These are phyloP conservation scores for Cornus controversa DNA, from an alignment of 148 eudicot species.

Conservation along the genomic window DNA sequence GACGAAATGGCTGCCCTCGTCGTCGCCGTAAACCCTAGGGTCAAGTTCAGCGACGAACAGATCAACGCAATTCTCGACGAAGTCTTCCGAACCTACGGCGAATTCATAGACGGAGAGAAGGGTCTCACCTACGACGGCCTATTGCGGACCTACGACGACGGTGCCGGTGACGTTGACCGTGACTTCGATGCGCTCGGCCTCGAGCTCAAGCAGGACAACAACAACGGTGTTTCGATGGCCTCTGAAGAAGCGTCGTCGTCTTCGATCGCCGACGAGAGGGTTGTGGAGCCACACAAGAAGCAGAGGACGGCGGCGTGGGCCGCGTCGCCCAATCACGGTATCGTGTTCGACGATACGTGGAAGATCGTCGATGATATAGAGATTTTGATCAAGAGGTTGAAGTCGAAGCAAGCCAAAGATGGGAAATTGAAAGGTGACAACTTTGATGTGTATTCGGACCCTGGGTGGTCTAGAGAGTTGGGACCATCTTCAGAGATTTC, in stretches of 20 bases:
- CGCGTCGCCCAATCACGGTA: slow-evolving; percentile 81
- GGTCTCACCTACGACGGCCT: slow-evolving; percentile 86
- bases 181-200: slow-evolving; percentile 85
- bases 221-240: not conserved
- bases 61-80: slow-evolving; percentile 91
- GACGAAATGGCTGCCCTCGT: slow-evolving; percentile 91
- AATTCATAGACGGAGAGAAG: slow-evolving; percentile 67
- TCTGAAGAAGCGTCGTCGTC: slow-evolving; percentile 45
- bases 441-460: slow-evolving; percentile 67
- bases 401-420: slow-evolving; percentile 60
- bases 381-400: slow-evolving; percentile 70
- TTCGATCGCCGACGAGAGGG: slow-evolving; percentile 47
- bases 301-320: slow-evolving; percentile 87
- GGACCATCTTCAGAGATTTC: slow-evolving; percentile 60
- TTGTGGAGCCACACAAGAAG: slow-evolving; percentile 63
- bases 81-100: slow-evolving; percentile 81
- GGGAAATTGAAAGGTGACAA: slow-evolving; percentile 64
- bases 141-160: slow-evolving; percentile 89
- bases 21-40: slow-evolving; percentile 96
- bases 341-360: slow-evolving; percentile 91
- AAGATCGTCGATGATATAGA: slow-evolving; percentile 90
- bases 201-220: slow-evolving; percentile 27
- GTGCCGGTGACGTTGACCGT: slow-evolving; percentile 97
- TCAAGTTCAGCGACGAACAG: slow-evolving; percentile 87
- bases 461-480: slow-evolving; percentile 92